These are phyloP conservation scores for Amanita rubescens DNA, from an alignment of 768 basidiomycete genomes.

Conservation along the genomic window DNA sequence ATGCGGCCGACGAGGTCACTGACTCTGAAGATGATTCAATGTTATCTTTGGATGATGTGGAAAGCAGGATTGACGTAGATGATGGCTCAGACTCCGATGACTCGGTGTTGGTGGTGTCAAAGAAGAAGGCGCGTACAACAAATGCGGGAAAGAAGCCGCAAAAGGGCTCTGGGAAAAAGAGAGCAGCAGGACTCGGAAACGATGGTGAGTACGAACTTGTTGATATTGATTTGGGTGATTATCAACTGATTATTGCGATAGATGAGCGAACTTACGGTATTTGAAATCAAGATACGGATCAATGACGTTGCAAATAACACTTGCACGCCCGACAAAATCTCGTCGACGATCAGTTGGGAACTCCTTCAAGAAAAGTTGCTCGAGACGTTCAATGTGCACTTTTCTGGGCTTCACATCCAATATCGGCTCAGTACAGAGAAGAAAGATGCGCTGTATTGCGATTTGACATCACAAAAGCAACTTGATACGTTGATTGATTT, in stretches of 20 bases:
- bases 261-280: not conserved
- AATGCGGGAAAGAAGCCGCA: not conserved
- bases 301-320: not conserved
- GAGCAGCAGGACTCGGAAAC: not conserved
- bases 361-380: not conserved
- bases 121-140: not conserved
- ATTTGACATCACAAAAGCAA: conserved; percentile 2
- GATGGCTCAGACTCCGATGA: not conserved
- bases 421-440: conserved; percentile 6
- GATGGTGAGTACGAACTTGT: not conserved
- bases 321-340: not conserved
- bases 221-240: not conserved
- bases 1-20: not conserved
- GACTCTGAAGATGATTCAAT: not conserved
- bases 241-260: not conserved
- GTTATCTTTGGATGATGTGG: not conserved
- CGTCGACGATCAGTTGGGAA: not conserved
- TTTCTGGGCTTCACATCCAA: not conserved
- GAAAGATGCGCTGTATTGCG: conserved; percentile 4
- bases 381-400: not conserved
- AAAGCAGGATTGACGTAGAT: not conserved
- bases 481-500: conserved; percentile 3
- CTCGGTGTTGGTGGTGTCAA: not conserved
- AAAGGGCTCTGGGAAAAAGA: not conserved
- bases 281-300: conserved; percentile 2